Base-by-base conservation (phyloP, 1,139 yeast genomes). In the Insectozyma bohioensis region DNA sequence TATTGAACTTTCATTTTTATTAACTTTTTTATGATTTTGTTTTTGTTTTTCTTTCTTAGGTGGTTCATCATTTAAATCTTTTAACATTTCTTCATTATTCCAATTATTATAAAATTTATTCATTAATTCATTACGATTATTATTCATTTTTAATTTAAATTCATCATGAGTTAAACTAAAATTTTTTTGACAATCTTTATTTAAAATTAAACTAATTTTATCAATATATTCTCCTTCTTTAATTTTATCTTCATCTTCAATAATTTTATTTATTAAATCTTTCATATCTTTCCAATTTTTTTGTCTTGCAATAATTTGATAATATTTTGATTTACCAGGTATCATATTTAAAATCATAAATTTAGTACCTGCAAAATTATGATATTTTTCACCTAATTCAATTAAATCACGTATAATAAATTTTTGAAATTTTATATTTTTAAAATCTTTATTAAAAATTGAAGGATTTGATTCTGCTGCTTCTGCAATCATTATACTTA, bases 401-500 rank as follows among this genome's bases (percentile, higher is more conserved):
- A 63, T 65, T 9, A 76, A 16, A 19, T 41, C 40, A 14, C 37
- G 26, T n/a, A 49, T 70, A 4, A 77, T 63, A 16, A 62, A 53
- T 20, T 61, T 65, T 83, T 92, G 85, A 15, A 62, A 53, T 20
- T 61, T 65, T 84, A 92, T 85, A 0, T 75, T 66, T 28, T 69
- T 51, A 0, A 49, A 46, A 8, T 53, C 53, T 10, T 3, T 5
- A 11, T 58, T 54, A 54, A 92, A 92, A 30, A 87, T 82, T 1
- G 95, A 72, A 6, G 95, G 92, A 51, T 92, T 90, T 7, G 74
- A 54, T 56, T 92, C 97, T 0, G 97, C 97, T 20, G 80, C 78
- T 31, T 88, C 85, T 1, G 97, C 98, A 46, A 90, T 80, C 98
- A 92, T 92, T 6, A 87, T 92, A 2, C 97, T 95, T 10, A 82